Conservation (phyloP, 169 alveolate genomes). For the Cryptosporidium ubiquitum region DNA sequence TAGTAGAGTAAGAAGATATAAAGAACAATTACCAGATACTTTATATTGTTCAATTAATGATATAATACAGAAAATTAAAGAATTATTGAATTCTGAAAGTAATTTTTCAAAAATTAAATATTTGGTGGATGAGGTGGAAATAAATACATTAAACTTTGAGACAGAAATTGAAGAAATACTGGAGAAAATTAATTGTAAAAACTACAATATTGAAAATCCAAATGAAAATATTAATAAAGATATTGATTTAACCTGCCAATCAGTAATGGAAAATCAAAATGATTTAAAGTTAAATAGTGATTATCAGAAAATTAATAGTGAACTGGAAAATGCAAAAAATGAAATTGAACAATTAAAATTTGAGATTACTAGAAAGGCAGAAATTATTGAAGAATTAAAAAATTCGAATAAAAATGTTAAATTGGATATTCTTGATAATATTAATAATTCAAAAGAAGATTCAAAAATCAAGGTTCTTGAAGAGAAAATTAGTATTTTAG, state of each 20-base stretch:
- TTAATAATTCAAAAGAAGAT: conserved; percentile 11
- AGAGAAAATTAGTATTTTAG: background rate
- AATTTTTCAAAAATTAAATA: conserved; percentile 23
- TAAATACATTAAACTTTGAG: conserved; percentile 10
- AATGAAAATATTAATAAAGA: background rate
- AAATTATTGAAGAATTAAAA: conserved; percentile 44
- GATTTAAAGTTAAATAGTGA: background rate
- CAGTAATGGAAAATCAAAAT: background rate
- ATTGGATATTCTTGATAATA: background rate
- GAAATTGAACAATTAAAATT: conserved; percentile 46
- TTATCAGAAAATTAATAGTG: conserved; percentile 2
- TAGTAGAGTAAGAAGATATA: background rate
- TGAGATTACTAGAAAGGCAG: conserved; percentile 35
- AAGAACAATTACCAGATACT: background rate
- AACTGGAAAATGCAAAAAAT: conserved; percentile 39
- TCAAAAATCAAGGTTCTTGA: background rate
- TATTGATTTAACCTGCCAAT: background rate
- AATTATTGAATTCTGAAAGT: background rate
- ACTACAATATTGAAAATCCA: background rate
- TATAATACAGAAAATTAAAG: conserved; percentile 20
- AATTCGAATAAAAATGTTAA: conserved; percentile 3
- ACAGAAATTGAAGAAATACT: conserved; percentile 23
- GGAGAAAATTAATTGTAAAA: conserved; percentile 2
- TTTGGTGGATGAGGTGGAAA: conserved; percentile 17
- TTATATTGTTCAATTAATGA: conserved; percentile 1